Percentiles rank a stretch among this genome's conserved stretches.
These are phyloP conservation scores for Hanseniaspora valbyensis DNA, from an alignment of 805 yeast genomes.

Conservation along the genomic window DNA sequence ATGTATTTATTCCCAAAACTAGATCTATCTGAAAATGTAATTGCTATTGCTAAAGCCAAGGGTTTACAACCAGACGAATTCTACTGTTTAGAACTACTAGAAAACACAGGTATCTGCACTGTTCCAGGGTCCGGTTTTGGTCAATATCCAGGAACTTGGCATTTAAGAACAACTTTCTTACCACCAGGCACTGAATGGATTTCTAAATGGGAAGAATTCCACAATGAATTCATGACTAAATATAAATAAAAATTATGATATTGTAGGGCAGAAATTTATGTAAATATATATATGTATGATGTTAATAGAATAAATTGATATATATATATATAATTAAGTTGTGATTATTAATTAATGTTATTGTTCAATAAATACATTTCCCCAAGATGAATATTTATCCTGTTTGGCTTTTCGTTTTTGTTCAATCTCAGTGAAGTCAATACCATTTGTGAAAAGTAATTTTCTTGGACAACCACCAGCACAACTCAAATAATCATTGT, in stretches of 20 bases:
- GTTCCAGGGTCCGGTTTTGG: conserved; percentile 98
- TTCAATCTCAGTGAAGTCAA: conserved; percentile 16
- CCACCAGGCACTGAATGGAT: conserved; percentile 94
- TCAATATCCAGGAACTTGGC: conserved; percentile 79
- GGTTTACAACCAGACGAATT: conserved; percentile 69
- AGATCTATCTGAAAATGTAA: conserved; percentile 51
- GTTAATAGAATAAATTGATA: too few relatives aligned
- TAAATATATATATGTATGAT: too few relatives aligned
- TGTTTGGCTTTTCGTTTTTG: conserved; percentile 20
- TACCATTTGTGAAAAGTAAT: neutral
- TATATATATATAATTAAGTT: neutral
- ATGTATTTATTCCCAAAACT: conserved; percentile 91
- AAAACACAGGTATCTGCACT: conserved; percentile 87
- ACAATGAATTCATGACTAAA: conserved; percentile 52
- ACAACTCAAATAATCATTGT: neutral
- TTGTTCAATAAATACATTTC: conserved; percentile 17
- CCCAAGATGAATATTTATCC: conserved; percentile 16
- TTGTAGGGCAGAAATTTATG: too few relatives aligned
- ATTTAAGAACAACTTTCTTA: conserved; percentile 89
- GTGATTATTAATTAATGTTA: conserved; percentile 12
- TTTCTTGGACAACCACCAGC: conserved; percentile 9
- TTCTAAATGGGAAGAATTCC: conserved; percentile 66
- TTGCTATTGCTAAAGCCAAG: conserved; percentile 45
- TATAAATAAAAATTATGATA: conserved; percentile 30
- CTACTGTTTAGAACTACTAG: conserved; percentile 75